Base-by-base conservation (phyloP, 2,329 filamentous ascomycete species). In the Fusarium circinatum region DNA sequence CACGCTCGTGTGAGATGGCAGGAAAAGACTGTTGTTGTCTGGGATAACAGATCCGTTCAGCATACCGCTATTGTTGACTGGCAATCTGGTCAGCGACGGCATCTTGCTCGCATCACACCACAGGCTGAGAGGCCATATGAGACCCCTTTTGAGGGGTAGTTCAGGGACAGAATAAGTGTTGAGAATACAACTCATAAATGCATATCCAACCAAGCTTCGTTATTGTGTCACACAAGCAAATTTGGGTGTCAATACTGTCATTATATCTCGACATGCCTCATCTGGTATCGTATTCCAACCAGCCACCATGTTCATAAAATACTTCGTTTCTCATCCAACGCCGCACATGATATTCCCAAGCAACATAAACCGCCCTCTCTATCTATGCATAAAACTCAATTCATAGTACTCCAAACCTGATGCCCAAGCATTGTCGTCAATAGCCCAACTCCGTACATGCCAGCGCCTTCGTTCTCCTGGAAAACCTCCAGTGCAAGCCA, bases 41-140 rank as follows among this genome's bases (percentile, higher is more conserved):
- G 94, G 94, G 94, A 96, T 81, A 96, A 96, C 84, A 87, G 94
- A 38, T 89, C 95, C 1, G 95, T 93, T 15, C 88, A 90, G 75
- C 94, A 97, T 81, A 92, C 92, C 12, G 94, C 94, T 5, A 84
- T 96, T 44, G 85, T 96, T 8, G 94, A 97, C 80, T 97, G 94
- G 94, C 89, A 92, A 75, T 90, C 90, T 79, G 94, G 94, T 7
- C 90, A 94, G 81, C 86, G 94, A 66, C 88, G 94, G 57, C 94
- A 97, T 83, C 83, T 97, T 70, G 94, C 94, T 10, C 88, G 94
- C 48, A 92, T 97, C 78, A 96, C 94, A 9, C 94, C 94, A 1
- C 93, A 96, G 83, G 94, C 93, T 3, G 94, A 97, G 85, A 82
- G 85, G 68, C 94, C 94, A 0, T 93, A 85, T 74, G 92, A 96